Evolutionary conservation across 768 basidiomycete species (phyloP).

Genomic region (Strobilomyces dryophilus): DNA sequence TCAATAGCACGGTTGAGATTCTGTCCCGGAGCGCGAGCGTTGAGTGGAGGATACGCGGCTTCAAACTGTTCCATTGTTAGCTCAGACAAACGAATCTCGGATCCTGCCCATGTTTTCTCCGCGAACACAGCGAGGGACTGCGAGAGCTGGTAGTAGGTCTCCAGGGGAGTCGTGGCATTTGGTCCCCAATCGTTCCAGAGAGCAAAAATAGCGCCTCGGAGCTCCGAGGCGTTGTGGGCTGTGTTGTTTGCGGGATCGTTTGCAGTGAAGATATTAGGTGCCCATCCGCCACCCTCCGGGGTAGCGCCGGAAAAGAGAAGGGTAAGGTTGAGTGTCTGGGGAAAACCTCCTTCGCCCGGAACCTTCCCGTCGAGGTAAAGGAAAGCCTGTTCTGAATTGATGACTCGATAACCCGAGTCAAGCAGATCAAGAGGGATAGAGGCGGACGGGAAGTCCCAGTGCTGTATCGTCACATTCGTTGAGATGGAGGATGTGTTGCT

Average conservation of each 20-base stretch:
- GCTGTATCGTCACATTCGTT: constrained; percentile 41
- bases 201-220: constrained; percentile 35
- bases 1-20: constrained; percentile 40
- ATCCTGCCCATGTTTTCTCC: constrained; percentile 43
- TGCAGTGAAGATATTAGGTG: constrained; percentile 33
- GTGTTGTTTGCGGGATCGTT: constrained; percentile 33
- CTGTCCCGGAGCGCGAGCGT: constrained; percentile 39
- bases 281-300: constrained; percentile 31
- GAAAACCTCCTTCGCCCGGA: constrained; percentile 30
- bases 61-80: constrained; percentile 36
- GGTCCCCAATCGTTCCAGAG: constrained; percentile 46
- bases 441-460: constrained; percentile 36
- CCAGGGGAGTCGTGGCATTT: constrained; percentile 41
- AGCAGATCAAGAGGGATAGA: constrained; percentile 34
- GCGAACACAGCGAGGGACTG: constrained; percentile 38
- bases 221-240: constrained; percentile 19
- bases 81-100: constrained; percentile 31
- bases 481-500: constrained; percentile 33
- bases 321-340: constrained; percentile 29
- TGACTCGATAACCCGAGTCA: constrained; percentile 33
- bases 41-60: constrained; percentile 32
- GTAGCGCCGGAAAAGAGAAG: constrained; percentile 30
- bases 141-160: constrained; percentile 41
- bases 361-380: constrained; percentile 38
- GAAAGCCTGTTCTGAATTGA: constrained; percentile 35